Evolutionary conservation across 768 basidiomycete species (phyloP).

Genomic region (Xerocomus spinulosus): DNA sequence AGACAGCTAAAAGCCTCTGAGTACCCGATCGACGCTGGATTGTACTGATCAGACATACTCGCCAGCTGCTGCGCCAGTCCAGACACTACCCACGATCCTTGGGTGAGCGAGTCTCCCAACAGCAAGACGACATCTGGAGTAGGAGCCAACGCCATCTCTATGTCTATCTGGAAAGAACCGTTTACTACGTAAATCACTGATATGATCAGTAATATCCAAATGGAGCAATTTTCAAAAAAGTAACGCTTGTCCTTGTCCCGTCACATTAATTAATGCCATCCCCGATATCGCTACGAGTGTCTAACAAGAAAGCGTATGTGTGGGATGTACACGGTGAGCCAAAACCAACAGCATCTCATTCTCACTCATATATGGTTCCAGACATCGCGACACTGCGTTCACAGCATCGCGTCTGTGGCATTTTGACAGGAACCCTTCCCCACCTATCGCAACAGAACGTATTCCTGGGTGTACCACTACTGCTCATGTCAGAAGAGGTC

Average conservation of each 20-base stretch:
- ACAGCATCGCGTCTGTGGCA: slow-evolving; percentile 77
- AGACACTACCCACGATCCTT: slow-evolving; percentile 53
- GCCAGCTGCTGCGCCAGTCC: slow-evolving; percentile 70
- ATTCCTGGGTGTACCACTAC: slow-evolving; percentile 88
- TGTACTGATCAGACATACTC: slow-evolving; percentile 13
- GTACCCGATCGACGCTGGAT: background rate
- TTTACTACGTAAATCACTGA: too few species aligned
- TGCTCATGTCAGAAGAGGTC: slow-evolving; percentile 88
- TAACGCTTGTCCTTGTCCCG: background rate
- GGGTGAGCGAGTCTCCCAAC: slow-evolving; percentile 81
- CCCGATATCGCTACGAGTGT: slow-evolving; percentile 60
- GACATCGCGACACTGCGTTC: slow-evolving; percentile 80
- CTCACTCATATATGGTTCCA: too few species aligned
- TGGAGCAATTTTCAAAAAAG: too few species aligned
- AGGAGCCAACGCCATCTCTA: slow-evolving; percentile 46
- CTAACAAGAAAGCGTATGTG: slow-evolving; percentile 78
- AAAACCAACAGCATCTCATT: too few species aligned
- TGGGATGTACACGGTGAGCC: slow-evolving; percentile 79
- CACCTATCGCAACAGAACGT: slow-evolving; percentile 95
- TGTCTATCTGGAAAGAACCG: background rate
- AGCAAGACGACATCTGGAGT: slow-evolving; percentile 67
- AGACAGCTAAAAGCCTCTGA: slow-evolving; percentile 48
- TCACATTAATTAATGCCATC: slow-evolving; percentile 1
- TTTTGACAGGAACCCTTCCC: slow-evolving; percentile 86
- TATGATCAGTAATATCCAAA: background rate